Conservation (phyloP, 148 eudicot species). For the Rhododendron kiyosumense region DNA sequence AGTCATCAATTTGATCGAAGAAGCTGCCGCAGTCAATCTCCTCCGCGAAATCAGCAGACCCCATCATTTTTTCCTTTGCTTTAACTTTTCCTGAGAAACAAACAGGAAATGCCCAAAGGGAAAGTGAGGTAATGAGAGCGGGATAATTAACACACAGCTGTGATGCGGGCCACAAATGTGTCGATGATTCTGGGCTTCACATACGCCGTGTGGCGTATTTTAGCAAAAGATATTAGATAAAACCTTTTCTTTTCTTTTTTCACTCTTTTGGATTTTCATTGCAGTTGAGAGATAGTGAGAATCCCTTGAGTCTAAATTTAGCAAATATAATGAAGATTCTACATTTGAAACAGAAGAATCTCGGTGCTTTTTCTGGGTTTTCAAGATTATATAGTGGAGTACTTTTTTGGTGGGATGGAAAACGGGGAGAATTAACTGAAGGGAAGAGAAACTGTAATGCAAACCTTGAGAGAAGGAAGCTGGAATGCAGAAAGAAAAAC, state of each 20-base stretch:
- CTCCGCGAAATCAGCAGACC: slow-evolving; percentile 16
- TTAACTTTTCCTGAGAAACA: slow-evolving; percentile 12
- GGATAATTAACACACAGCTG: neutral
- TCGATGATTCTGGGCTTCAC: slow-evolving; percentile 1
- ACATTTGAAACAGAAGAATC: neutral
- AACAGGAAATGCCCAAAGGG: neutral
- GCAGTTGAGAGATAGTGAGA: neutral
- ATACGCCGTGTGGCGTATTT: neutral
- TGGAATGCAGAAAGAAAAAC: neutral
- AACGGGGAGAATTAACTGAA: too few relatives aligned
- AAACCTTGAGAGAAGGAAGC: neutral
- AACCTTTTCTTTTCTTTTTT: neutral
- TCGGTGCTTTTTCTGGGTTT: neutral
- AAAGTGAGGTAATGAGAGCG: slow-evolving; percentile 1
- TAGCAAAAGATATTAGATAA: neutral
- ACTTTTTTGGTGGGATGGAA: too few relatives aligned
- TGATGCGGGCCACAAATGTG: slow-evolving; percentile 2
- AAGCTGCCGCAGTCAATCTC: slow-evolving; percentile 23
- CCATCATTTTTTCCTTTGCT: slow-evolving; percentile 15
- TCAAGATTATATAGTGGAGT: neutral
- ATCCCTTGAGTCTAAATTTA: neutral
- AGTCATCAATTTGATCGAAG: slow-evolving; percentile 24
- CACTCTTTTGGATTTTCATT: neutral
- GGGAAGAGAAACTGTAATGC: neutral
- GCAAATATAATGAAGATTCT: neutral